Conservation (phyloP, 352 stramenopile species). For the Phytophthora citricola region DNA sequence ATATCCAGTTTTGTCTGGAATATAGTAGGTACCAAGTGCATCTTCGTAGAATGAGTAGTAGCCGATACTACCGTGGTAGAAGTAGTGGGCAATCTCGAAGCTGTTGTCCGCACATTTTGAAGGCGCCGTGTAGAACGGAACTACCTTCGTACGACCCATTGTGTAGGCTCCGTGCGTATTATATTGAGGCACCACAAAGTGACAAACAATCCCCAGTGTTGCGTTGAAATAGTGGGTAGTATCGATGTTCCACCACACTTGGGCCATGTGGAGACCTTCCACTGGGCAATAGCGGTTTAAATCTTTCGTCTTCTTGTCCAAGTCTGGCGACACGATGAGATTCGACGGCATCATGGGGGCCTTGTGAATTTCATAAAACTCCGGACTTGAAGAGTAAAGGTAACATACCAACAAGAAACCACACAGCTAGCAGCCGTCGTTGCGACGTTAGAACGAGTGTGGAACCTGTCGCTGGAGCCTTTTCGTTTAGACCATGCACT, state of each 20-base stretch:
- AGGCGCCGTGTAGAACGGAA: not conserved
- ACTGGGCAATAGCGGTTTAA: not conserved
- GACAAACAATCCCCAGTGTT: slow-evolving; percentile 3
- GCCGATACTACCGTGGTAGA: not conserved
- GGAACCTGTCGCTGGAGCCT: not conserved
- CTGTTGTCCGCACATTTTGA: not conserved
- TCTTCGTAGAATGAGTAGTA: not conserved
- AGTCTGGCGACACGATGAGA: not conserved
- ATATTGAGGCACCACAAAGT: slow-evolving; percentile 23
- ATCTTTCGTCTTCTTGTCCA: not conserved
- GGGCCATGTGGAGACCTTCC: not conserved
- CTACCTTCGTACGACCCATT: slow-evolving; percentile 2
- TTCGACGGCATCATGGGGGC: not conserved
- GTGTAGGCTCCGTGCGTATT: slow-evolving; percentile 11
- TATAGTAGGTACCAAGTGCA: not conserved
- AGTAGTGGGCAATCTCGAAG: not conserved
- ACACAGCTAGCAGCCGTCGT: not conserved
- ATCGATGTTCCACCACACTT: slow-evolving; percentile 1
- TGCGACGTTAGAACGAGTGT: not conserved
- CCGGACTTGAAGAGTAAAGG: not conserved
- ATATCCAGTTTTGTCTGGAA: not conserved
- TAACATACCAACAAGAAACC: not conserved
- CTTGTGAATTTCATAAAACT: not conserved
- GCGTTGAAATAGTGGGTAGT: not conserved
- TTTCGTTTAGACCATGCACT: not conserved